A percentile compares a stretch with the other conserved stretches of the same genome.
Conservation (phyloP, 2,329 filamentous ascomycete species). For the Aspergillus carbonarius region DNA sequence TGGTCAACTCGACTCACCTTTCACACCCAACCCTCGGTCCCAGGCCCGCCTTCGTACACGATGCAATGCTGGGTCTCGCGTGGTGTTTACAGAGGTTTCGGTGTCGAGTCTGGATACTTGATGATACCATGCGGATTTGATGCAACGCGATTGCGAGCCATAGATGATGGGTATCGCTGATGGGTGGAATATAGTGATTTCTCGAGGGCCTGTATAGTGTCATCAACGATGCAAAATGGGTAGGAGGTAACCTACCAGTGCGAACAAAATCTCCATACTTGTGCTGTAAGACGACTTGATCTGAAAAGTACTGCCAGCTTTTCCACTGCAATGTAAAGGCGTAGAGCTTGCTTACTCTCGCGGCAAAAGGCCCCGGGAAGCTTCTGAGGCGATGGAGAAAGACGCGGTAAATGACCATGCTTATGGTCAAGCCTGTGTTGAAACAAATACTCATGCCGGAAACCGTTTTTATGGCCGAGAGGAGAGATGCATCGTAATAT, state of each 20-base stretch:
- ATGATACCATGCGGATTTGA: slow-evolving; percentile 16
- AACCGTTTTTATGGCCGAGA: too few species aligned
- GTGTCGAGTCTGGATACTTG: slow-evolving; percentile 8
- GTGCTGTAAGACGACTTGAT: too few species aligned
- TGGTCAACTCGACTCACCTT: not conserved
- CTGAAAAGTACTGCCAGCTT: too few species aligned
- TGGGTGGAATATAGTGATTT: slow-evolving; percentile 9
- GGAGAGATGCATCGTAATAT: too few species aligned
- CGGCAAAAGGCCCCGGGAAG: not conserved
- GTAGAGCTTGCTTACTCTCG: not conserved
- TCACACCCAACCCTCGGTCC: not conserved
- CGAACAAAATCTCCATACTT: not conserved
- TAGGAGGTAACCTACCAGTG: not conserved
- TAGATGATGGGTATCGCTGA: slow-evolving; percentile 13
- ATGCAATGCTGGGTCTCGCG: not conserved
- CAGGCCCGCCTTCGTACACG: not conserved
- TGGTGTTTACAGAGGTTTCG: not conserved
- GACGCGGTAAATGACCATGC: not conserved
- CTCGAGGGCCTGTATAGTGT: slow-evolving; percentile 6
- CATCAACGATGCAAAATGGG: not conserved
- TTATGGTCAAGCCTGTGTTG: not conserved
- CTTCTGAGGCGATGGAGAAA: not conserved
- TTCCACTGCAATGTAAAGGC: too few species aligned
- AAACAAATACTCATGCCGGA: too few species aligned
- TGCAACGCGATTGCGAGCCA: slow-evolving; percentile 10